Conservation (phyloP, 306 rosid species). For the Begonia fuchsioides region DNA sequence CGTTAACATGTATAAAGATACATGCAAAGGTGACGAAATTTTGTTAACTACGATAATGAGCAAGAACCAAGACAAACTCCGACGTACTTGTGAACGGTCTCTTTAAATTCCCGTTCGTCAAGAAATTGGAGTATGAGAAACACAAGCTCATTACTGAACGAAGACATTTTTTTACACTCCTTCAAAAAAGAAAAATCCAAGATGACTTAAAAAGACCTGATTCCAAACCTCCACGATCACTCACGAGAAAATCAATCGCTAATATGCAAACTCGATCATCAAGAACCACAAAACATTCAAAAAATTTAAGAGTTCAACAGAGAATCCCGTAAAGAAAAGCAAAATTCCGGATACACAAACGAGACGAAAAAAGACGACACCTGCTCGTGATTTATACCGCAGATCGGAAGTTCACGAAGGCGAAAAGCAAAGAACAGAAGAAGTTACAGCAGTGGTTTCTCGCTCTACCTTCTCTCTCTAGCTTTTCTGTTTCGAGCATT, state of each 20-base stretch:
- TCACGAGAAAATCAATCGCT: constrained; percentile 2
- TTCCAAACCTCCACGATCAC: constrained; percentile 50
- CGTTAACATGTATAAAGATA: not conserved
- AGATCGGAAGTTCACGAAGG: constrained; percentile 53
- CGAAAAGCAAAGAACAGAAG: constrained; percentile 22
- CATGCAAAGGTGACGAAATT: not conserved
- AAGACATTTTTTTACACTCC: constrained; percentile 67
- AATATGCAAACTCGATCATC: not conserved
- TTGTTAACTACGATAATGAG: not conserved
- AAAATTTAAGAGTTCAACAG: not conserved
- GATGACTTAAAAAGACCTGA: constrained; percentile 15
- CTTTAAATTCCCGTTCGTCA: constrained; percentile 97
- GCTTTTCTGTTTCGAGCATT: constrained; percentile 48
- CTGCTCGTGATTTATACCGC: constrained; percentile 25
- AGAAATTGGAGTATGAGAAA: constrained; percentile 99
- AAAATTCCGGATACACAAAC: constrained; percentile 5
- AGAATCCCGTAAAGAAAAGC: constrained; percentile 3
- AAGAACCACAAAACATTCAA: not conserved
- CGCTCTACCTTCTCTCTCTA: constrained; percentile 69
- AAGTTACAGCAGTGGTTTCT: constrained; percentile 20
- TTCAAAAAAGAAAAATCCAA: constrained; percentile 4
- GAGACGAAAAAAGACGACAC: too few species aligned
- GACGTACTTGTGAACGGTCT: constrained; percentile 82
- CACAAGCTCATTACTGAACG: constrained; percentile 96
- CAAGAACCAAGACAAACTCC: not conserved